Conservation (phyloP, 306 rosid species). For the Inga oerstediana region DNA sequence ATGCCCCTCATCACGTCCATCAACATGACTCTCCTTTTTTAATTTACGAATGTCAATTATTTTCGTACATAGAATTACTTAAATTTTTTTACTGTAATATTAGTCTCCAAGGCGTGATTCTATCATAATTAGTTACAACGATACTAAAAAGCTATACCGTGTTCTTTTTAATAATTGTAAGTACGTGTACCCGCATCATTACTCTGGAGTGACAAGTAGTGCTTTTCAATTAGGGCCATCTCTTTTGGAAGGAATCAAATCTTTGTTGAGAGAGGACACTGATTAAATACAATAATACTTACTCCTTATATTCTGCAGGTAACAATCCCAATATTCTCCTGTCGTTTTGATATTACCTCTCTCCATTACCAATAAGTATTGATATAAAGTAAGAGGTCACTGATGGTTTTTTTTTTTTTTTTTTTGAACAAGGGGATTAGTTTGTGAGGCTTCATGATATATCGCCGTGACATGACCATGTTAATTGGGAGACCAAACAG, state of each 20-base stretch:
- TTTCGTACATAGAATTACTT: no score
- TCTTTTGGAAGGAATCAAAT: slow-evolving; percentile 19
- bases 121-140: neutral
- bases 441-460: slow-evolving; percentile 31
- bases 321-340: slow-evolving; percentile 46
- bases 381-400: neutral
- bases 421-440: slow-evolving; percentile 3
- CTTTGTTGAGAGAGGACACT: neutral
- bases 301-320: slow-evolving; percentile 13
- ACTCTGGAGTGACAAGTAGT: neutral
- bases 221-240: neutral
- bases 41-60: slow-evolving; percentile 26
- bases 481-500: slow-evolving; percentile 63
- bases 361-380: slow-evolving; percentile 22
- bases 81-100: no score
- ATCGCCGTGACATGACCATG: slow-evolving; percentile 31
- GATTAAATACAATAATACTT: neutral
- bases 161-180: neutral
- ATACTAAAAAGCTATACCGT: neutral
- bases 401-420: slow-evolving; percentile 7
- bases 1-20: slow-evolving; percentile 23
- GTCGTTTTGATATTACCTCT: neutral
- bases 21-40: neutral
- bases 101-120: neutral
- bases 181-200: slow-evolving; percentile 38